Evolutionary conservation across 2,329 filamentous ascomycete species (phyloP).

Genomic region (Aspergillus unguis): DNA sequence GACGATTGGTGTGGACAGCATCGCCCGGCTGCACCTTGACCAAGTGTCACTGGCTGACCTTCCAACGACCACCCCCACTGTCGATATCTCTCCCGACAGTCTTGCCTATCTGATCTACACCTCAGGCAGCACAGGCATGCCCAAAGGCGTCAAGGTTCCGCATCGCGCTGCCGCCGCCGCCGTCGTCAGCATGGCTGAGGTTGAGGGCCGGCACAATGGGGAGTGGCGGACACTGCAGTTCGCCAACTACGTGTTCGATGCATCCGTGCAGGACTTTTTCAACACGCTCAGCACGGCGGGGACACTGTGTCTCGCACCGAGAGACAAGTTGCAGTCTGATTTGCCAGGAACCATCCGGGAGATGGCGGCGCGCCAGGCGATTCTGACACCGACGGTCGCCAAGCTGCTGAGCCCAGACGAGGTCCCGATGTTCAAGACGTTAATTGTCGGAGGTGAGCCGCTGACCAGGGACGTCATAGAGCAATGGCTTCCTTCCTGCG

Average conservation of each 20-base stretch:
- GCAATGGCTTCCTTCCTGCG: background rate
- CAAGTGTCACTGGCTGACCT: background rate
- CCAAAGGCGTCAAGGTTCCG: background rate
- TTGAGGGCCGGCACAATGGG: background rate
- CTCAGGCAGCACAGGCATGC: background rate
- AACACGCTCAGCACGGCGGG: background rate
- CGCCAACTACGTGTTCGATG: background rate
- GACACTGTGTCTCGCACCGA: background rate
- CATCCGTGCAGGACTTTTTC: background rate
- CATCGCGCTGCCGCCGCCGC: background rate
- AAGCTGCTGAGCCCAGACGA: background rate
- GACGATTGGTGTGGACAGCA: background rate
- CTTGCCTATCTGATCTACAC: background rate
- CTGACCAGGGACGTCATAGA: background rate
- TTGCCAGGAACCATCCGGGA: background rate
- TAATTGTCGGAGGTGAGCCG: background rate
- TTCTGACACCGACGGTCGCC: background rate
- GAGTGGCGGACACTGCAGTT: background rate
- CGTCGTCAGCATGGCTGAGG: background rate
- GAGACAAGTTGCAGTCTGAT: background rate
- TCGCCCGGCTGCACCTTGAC: no score
- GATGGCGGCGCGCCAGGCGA: background rate
- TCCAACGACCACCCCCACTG: background rate
- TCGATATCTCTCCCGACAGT: background rate
- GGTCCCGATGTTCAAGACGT: background rate